phyloP scores from a whole-genome alignment of 1,284 basidiomycete genomes.

The Irpex sp. region DNA sequence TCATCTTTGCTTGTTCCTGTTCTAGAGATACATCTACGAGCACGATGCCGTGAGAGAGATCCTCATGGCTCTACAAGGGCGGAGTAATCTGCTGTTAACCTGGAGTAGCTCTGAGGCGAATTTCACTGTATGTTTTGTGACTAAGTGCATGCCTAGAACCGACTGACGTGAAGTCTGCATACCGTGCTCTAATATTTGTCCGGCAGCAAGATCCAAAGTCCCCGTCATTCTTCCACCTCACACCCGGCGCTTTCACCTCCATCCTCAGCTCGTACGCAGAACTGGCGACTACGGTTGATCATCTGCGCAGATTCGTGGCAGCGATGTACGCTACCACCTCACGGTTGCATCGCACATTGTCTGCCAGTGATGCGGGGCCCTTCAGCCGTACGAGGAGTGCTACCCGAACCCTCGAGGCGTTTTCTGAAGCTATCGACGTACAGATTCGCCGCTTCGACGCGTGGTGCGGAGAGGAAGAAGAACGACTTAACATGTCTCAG shows the following conservation, averaged over 20 bases:
- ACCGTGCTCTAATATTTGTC: background rate
- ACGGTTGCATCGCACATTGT: too few relatives aligned
- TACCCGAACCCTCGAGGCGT: slow-evolving; percentile 75
- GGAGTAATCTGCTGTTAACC: slow-evolving; percentile 54
- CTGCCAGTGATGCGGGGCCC: too few relatives aligned
- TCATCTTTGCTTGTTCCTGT: background rate
- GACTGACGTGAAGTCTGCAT: background rate
- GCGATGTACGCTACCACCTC: slow-evolving; percentile 30
- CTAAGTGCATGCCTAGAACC: too few relatives aligned
- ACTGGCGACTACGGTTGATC: slow-evolving; percentile 54
- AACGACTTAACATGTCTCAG: slow-evolving; percentile 54
- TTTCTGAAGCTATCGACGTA: slow-evolving; percentile 67
- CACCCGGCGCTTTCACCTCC: slow-evolving; percentile 57
- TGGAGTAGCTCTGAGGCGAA: slow-evolving; percentile 32
- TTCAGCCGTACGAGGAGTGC: slow-evolving; percentile 14
- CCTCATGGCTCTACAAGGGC: slow-evolving; percentile 69
- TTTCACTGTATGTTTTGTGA: slow-evolving; percentile 23
- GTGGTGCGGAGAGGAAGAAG: slow-evolving; percentile 73
- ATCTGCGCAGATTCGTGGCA: slow-evolving; percentile 57
- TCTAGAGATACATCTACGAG: slow-evolving; percentile 66
- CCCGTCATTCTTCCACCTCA: slow-evolving; percentile 62
- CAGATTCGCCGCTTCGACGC: slow-evolving; percentile 55
- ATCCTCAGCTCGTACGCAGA: slow-evolving; percentile 55
- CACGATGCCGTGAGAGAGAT: slow-evolving; percentile 72
- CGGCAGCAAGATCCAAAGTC: slow-evolving; percentile 46